A percentile compares a stretch with the other conserved stretches of the same genome.
Conservation (phyloP, 441 rosid species). For the Erodium texanum region DNA sequence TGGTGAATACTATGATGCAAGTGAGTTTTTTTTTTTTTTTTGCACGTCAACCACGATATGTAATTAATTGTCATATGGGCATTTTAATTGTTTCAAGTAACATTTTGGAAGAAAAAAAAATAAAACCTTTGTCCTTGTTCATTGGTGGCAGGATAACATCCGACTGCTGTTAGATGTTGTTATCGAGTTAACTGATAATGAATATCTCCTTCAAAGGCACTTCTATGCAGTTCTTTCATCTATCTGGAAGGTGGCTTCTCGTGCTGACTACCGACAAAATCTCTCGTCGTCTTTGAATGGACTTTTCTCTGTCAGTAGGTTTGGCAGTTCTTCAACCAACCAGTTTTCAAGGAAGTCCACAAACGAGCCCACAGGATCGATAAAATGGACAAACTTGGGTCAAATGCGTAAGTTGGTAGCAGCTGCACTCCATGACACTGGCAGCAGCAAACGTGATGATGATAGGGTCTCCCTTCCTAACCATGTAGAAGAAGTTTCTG, state of each 20-base stretch:
- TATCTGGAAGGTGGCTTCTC: slow-evolving; percentile 52
- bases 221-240: slow-evolving; percentile 78
- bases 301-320: slow-evolving; percentile 42
- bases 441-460: slow-evolving; percentile 28
- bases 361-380: slow-evolving; percentile 40
- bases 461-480: slow-evolving; percentile 32
- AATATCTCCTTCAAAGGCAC: slow-evolving; percentile 88
- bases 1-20: background rate
- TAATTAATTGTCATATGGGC: background rate
- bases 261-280: slow-evolving; percentile 24
- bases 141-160: slow-evolving; percentile 68
- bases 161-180: slow-evolving; percentile 59
- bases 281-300: slow-evolving; percentile 39
- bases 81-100: background rate
- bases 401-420: slow-evolving; percentile 50
- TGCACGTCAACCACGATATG: background rate
- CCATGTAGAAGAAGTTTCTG: slow-evolving; percentile 36
- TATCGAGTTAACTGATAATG: slow-evolving; percentile 72
- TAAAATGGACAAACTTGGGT: slow-evolving; percentile 45
- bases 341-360: slow-evolving; percentile 27
- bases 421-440: slow-evolving; percentile 65
- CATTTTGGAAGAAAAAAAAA: background rate
- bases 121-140: slow-evolving; percentile 12
- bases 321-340: slow-evolving; percentile 33
- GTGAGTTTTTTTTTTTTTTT: background rate